These are phyloP conservation scores for Yamadazyma siamensis DNA, from an alignment of 1,139 yeast species.

Conservation along the genomic window DNA sequence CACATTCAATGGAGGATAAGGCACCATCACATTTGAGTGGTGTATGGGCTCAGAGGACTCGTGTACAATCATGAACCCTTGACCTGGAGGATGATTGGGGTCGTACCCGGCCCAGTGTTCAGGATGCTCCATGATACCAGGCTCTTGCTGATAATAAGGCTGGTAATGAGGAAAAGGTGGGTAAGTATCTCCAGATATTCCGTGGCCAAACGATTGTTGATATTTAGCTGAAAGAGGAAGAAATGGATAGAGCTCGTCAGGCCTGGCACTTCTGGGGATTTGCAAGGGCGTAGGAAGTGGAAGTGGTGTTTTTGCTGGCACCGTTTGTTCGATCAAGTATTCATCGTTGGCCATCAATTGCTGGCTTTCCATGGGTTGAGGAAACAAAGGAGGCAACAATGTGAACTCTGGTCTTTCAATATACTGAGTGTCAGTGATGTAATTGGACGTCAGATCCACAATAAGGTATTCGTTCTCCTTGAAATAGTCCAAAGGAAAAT, in stretches of 20 bases:
- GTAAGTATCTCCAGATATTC: not conserved
- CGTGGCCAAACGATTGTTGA: slow-evolving; percentile 7
- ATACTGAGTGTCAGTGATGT: slow-evolving; percentile 21
- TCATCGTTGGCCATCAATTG: slow-evolving; percentile 41
- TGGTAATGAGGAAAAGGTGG: slow-evolving; percentile 10
- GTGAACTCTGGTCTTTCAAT: slow-evolving; percentile 19
- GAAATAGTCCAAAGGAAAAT: slow-evolving; percentile 68
- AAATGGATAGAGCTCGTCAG: slow-evolving; percentile 9
- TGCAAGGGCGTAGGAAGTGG: slow-evolving; percentile 14
- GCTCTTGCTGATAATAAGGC: slow-evolving; percentile 5
- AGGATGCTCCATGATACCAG: slow-evolving; percentile 6
- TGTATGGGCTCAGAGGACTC: slow-evolving; percentile 5
- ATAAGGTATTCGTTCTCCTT: slow-evolving; percentile 31
- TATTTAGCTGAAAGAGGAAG: slow-evolving; percentile 10
- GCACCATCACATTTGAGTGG: slow-evolving; percentile 1
- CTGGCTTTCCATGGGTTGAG: slow-evolving; percentile 13
- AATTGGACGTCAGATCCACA: slow-evolving; percentile 22
- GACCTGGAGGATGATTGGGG: slow-evolving; percentile 5
- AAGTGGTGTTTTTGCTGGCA: slow-evolving; percentile 23
- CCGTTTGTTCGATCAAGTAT: slow-evolving; percentile 47
- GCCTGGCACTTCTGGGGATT: slow-evolving; percentile 11
- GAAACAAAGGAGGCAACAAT: slow-evolving; percentile 24
- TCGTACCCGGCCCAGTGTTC: slow-evolving; percentile 9
- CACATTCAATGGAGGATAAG: slow-evolving; percentile 1
- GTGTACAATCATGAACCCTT: slow-evolving; percentile 10